Conservation (phyloP, 352 stramenopile genomes). For the Globisporangium irregulare region DNA sequence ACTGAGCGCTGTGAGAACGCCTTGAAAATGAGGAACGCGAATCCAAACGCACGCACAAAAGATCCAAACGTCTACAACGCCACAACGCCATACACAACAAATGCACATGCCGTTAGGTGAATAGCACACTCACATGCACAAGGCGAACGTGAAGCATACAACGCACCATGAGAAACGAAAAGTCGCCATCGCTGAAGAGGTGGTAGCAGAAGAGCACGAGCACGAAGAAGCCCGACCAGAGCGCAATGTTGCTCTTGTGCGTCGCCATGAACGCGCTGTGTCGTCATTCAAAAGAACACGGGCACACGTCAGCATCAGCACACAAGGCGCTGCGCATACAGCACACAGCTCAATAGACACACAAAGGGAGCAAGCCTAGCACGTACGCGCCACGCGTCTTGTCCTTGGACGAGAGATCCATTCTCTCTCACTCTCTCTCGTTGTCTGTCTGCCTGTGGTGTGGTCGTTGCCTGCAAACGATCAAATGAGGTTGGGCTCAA, state of each 20-base stretch:
- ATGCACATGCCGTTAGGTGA: background rate
- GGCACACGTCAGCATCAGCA: background rate
- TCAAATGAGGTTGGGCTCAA: background rate
- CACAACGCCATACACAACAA: constrained; percentile 4
- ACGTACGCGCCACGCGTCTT: constrained; percentile 53
- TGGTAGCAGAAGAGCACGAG: constrained; percentile 95
- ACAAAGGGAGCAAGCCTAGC: background rate
- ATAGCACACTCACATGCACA: background rate
- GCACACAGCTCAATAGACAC: background rate
- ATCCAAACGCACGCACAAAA: constrained; percentile 87
- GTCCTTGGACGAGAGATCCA: constrained; percentile 56
- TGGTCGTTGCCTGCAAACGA: background rate
- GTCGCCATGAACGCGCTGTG: constrained; percentile 67
- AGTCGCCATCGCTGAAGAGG: constrained; percentile 96
- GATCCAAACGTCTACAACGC: constrained; percentile 84
- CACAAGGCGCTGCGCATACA: background rate
- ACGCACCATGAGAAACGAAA: constrained; percentile 97
- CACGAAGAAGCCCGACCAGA: constrained; percentile 96
- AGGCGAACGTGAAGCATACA: background rate
- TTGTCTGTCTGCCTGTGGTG: background rate
- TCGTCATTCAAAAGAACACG: background rate
- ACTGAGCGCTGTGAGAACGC: constrained; percentile 91
- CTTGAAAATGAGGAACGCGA: constrained; percentile 94
- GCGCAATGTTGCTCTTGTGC: constrained; percentile 94
- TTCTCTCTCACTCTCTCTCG: constrained; percentile 3